A percentile compares a stretch with the other conserved stretches of the same genome.
These are phyloP conservation scores for Harringtonia lauricola DNA, from an alignment of 2,329 filamentous ascomycete species.

Conservation along the genomic window DNA sequence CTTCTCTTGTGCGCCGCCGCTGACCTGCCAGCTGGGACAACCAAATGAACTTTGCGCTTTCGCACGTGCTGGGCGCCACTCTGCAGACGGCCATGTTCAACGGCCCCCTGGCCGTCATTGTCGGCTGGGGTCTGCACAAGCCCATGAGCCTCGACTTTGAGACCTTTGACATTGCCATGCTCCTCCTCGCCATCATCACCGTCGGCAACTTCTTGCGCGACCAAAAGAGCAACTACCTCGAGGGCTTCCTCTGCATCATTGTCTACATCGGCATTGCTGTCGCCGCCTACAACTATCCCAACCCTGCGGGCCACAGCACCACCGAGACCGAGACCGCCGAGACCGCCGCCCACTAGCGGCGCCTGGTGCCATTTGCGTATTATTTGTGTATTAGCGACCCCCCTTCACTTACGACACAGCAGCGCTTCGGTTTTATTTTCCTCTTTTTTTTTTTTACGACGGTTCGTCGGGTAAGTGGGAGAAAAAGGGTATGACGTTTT, in stretches of 20 bases:
- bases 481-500: too few relatives aligned
- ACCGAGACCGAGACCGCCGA: too few relatives aligned
- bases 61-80: constrained; percentile 76
- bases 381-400: too few relatives aligned
- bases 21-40: constrained; percentile 45
- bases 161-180: constrained; percentile 70
- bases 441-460: too few relatives aligned
- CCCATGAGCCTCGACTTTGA: constrained; percentile 76
- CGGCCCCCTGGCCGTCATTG: constrained; percentile 69
- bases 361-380: too few relatives aligned
- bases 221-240: constrained; percentile 82
- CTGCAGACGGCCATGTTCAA: constrained; percentile 87
- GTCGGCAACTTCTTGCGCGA: constrained; percentile 83
- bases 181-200: constrained; percentile 75
- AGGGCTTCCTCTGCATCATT: constrained; percentile 70
- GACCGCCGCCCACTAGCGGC: too few relatives aligned
- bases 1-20: background rate
- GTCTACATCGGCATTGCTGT: constrained; percentile 51
- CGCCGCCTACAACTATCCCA: constrained; percentile 18
- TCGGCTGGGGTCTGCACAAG: constrained; percentile 67
- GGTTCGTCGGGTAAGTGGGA: too few relatives aligned
- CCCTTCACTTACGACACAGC: too few relatives aligned
- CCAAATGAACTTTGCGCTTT: constrained; percentile 75
- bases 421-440: too few relatives aligned
- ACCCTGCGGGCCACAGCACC: background rate